phyloP scores from a whole-genome alignment of 371 early-diverging fungal species.

The Mortierella sp. region DNA sequence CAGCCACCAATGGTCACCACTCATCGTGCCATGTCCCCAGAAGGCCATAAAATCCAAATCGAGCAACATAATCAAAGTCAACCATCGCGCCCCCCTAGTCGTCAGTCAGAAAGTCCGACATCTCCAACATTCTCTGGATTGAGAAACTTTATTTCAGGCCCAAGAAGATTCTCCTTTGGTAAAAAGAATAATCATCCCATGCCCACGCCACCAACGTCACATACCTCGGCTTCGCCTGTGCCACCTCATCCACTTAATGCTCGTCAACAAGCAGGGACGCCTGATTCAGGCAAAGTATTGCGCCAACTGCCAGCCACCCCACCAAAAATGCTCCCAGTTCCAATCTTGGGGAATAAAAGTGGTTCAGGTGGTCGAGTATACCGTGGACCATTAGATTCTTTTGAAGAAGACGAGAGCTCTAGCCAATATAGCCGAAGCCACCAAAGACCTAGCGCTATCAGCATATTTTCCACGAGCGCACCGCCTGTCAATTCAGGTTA shows the following conservation, averaged over 20 bases:
- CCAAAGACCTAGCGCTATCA: slow-evolving; percentile 31
- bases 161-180: slow-evolving; percentile 39
- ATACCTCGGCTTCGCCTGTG: slow-evolving; percentile 13
- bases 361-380: slow-evolving; percentile 22
- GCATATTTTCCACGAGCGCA: slow-evolving; percentile 46
- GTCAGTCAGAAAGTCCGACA: slow-evolving; percentile 41
- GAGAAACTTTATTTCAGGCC: slow-evolving; percentile 30
- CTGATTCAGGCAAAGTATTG: slow-evolving; percentile 20
- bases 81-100: slow-evolving; percentile 28
- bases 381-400: slow-evolving; percentile 24
- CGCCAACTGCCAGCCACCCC: slow-evolving; percentile 23
- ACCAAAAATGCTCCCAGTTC: slow-evolving; percentile 30
- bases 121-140: slow-evolving; percentile 42
- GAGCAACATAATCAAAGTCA: slow-evolving; percentile 10
- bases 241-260: not conserved
- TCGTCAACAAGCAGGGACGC: slow-evolving; percentile 21
- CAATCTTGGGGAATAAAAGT: slow-evolving; percentile 17
- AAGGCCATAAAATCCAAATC: not conserved
- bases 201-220: slow-evolving; percentile 42
- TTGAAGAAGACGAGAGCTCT: slow-evolving; percentile 15
- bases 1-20: slow-evolving; percentile 1
- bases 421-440: slow-evolving; percentile 20
- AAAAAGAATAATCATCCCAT: slow-evolving; percentile 28
- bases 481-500: slow-evolving; percentile 25
- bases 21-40: slow-evolving; percentile 24